Evolutionary conservation across 441 rosid genomes (phyloP).

Genomic region (Aleurites moluccanus): DNA sequence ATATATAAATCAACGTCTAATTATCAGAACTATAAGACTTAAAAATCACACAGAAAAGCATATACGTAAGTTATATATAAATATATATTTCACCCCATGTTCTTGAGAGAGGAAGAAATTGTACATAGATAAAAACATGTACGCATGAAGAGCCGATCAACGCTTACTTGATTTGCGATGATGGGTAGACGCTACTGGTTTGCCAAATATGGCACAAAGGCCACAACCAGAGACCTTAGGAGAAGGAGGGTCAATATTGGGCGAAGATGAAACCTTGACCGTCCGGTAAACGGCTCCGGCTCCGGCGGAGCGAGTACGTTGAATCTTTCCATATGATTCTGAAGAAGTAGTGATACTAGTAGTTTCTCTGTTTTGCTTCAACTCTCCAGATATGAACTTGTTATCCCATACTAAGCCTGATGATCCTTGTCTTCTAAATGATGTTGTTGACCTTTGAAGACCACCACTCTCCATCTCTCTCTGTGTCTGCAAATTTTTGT

Average conservation of each 20-base stretch:
- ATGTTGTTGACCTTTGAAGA: conserved; percentile 55
- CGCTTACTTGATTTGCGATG: conserved; percentile 7
- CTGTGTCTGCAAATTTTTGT: background rate
- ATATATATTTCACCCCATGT: too few species aligned
- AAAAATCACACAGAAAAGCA: too few species aligned
- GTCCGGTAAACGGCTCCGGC: conserved; percentile 23
- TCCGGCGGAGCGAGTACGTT: conserved; percentile 23
- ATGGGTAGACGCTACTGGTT: background rate
- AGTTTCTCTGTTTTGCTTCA: conserved; percentile 29
- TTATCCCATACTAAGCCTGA: conserved; percentile 67
- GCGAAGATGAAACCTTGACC: conserved; percentile 36
- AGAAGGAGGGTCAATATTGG: conserved; percentile 74
- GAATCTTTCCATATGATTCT: conserved; percentile 9
- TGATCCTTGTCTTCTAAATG: conserved; percentile 65
- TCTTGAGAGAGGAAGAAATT: too few species aligned
- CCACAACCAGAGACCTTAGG: conserved; percentile 75
- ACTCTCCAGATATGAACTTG: conserved; percentile 46
- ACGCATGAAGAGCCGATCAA: too few species aligned
- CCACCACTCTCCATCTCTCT: conserved; percentile 27
- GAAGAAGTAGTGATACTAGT: background rate
- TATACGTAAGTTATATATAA: too few species aligned
- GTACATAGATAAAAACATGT: too few species aligned
- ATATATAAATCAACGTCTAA: too few species aligned
- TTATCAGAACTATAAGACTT: too few species aligned
- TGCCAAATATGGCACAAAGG: conserved; percentile 41